Evolutionary conservation across 1,284 basidiomycete species (phyloP).

Genomic region (Papiliotrema nemorosa): DNA sequence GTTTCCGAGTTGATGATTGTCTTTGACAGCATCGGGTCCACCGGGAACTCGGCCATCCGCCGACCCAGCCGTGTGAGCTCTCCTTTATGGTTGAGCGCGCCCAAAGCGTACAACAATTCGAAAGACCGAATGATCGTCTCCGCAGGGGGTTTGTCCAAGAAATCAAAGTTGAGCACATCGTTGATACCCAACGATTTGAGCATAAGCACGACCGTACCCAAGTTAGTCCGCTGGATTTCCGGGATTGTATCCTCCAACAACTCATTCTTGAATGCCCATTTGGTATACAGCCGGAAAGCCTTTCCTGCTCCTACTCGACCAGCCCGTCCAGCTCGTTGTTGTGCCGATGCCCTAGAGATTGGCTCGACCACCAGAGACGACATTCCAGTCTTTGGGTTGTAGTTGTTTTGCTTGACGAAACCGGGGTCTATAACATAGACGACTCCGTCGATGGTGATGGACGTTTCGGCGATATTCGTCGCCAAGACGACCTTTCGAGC

Average conservation of each 20-base stretch:
- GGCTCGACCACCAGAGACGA: conserved; percentile 90
- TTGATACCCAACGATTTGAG: conserved; percentile 63
- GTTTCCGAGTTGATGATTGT: conserved; percentile 92
- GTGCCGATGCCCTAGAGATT: conserved; percentile 82
- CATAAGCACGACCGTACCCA: conserved; percentile 56
- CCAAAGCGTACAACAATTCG: conserved; percentile 90
- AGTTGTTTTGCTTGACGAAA: conserved; percentile 96
- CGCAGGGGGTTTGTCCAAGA: conserved; percentile 69
- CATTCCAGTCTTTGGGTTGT: conserved; percentile 96
- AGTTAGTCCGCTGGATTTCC: conserved; percentile 55
- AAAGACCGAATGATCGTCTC: conserved; percentile 97
- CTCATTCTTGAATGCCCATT: conserved; percentile 62
- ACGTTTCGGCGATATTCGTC: conserved; percentile 98
- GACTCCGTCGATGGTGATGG: conserved; percentile 95
- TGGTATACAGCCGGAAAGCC: conserved; percentile 77
- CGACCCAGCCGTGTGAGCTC: conserved; percentile 94
- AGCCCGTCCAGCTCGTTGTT: conserved; percentile 3
- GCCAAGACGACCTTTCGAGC: conserved; percentile 91
- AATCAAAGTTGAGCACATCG: conserved; percentile 61
- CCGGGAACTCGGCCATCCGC: conserved; percentile 97
- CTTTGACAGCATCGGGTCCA: conserved; percentile 96
- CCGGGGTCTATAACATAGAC: conserved; percentile 98
- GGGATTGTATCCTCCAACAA: conserved; percentile 60
- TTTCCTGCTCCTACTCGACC: conserved; percentile 63
- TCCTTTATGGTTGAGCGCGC: conserved; percentile 92